A percentile compares a stretch with the other conserved stretches of the same genome.
Conservation (phyloP, 2,329 filamentous ascomycete species). For the Aspergillus unguis region DNA sequence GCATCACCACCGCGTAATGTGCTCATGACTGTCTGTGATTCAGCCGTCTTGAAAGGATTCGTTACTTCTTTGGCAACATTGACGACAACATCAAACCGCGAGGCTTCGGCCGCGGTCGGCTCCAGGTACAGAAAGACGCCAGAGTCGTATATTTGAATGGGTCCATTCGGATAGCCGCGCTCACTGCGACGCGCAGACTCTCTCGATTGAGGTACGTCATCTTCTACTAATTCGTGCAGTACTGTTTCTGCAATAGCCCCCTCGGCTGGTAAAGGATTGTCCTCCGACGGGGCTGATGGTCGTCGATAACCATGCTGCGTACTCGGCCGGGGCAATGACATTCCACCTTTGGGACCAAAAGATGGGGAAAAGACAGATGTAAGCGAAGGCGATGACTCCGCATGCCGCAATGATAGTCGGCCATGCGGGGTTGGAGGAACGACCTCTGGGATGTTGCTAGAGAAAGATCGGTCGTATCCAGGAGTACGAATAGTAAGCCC, state of each 20-base stretch:
- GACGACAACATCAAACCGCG: conserved; percentile 60
- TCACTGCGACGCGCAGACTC: conserved; percentile 61
- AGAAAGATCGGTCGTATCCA: conserved; percentile 49
- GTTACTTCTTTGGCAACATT: conserved; percentile 65
- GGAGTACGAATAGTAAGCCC: conserved; percentile 60
- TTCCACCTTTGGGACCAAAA: conserved; percentile 48
- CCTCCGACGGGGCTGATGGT: conserved; percentile 29
- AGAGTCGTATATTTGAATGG: conserved; percentile 62
- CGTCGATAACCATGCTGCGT: conserved; percentile 31
- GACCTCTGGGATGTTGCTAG: conserved; percentile 46
- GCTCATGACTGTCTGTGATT: conserved; percentile 41
- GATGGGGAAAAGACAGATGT: conserved; percentile 52
- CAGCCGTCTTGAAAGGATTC: conserved; percentile 52
- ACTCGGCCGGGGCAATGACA: conserved; percentile 46
- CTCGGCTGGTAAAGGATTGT: conserved; percentile 30
- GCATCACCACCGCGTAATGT: conserved; percentile 48
- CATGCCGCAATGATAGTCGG: conserved; percentile 55
- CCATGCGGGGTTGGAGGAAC: conserved; percentile 58
- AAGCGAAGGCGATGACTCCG: conserved; percentile 61
- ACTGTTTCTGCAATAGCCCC: conserved; percentile 26
- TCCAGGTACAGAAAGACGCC: conserved; percentile 62
- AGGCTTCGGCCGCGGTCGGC: conserved; percentile 58
- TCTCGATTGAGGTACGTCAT: conserved; percentile 44
- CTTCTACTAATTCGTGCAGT: conserved; percentile 49
- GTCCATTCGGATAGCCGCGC: conserved; percentile 62